Evolutionary conservation across 140 eudicot genomes (phyloP), one percentile per base, ranked within the genome.

Genomic region (Ambrosia hybrid): DNA sequence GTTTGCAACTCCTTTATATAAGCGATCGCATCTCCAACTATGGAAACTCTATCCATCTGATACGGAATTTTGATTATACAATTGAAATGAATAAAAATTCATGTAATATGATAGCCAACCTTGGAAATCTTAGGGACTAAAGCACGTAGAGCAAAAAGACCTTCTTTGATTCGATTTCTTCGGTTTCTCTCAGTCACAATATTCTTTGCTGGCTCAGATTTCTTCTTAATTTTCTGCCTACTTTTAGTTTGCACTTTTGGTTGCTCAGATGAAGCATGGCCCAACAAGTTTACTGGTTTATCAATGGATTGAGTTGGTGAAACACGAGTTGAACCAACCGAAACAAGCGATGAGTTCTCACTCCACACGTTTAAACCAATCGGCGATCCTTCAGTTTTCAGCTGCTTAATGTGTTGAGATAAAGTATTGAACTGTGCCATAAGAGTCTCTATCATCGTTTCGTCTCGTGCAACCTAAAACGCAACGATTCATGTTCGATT

Each of bases 81-180:
- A 46, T 6, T 45, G 10, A 48, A 74, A 52, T 1, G 9, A 55
- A 71, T 13, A 55, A 34, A 56, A 57, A 34, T 57, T 39, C 14
- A 65, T 48, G 57, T 36, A 72, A 49, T 16, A 2, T 38, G 51
- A 51, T 38, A 1, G 13, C 67, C 4, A 74, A 87, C 98, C 97
- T 90, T 93, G 62, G 98, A 55, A 71, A 93, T 93, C 41, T 90
- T 93, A 13, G 97, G 98, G 74, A 90, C 97, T 74, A 90, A 75
- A 65, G 98, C 73, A 9, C 98, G 96, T 26, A 93, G 83, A 66
- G 85, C 69, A 65, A 80, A 80, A 51, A 87, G 84, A 66, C 91
- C 83, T 6, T 84, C 83, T 57, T 79, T 93, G 67, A 93, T 93
- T 83, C 93, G 85, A 57, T 43, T 62, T 82, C 98, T 84, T 70